Conservation (phyloP, 257 asterid genomes). For the Primulina tabacum region DNA sequence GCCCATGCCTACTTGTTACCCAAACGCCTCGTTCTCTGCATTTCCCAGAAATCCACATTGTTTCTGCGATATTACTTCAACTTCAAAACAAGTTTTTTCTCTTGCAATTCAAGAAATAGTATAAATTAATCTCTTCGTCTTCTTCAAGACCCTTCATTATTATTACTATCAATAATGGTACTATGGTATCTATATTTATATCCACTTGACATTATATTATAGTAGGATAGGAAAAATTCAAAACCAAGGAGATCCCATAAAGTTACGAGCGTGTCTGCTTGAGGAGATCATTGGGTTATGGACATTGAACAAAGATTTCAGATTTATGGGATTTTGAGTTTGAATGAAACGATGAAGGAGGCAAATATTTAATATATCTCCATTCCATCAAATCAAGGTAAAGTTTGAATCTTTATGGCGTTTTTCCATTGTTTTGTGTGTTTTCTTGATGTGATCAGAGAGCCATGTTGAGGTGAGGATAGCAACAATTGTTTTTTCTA, state of each 20-base stretch:
- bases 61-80: constrained; percentile 27
- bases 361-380: constrained; percentile 10
- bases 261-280: constrained; percentile 8
- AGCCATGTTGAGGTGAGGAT: background rate
- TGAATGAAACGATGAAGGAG: background rate
- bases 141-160: background rate
- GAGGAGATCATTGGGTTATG: constrained; percentile 6
- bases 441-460: background rate
- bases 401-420: constrained; percentile 21
- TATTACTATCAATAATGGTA: background rate
- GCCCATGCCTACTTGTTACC: constrained; percentile 39
- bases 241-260: constrained; percentile 5
- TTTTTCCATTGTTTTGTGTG: background rate
- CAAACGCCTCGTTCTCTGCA: constrained; percentile 22
- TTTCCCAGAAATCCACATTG: constrained; percentile 34
- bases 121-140: background rate
- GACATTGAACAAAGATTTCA: constrained; percentile 5
- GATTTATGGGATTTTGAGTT: constrained; percentile 34
- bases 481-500: background rate
- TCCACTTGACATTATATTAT: background rate
- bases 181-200: constrained; percentile 8
- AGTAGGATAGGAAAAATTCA: background rate
- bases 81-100: constrained; percentile 27
- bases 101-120: background rate
- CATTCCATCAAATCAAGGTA: constrained; percentile 25